Base-by-base conservation (phyloP, 1,284 basidiomycete species). In the Sanghuangporus sanghuang region DNA sequence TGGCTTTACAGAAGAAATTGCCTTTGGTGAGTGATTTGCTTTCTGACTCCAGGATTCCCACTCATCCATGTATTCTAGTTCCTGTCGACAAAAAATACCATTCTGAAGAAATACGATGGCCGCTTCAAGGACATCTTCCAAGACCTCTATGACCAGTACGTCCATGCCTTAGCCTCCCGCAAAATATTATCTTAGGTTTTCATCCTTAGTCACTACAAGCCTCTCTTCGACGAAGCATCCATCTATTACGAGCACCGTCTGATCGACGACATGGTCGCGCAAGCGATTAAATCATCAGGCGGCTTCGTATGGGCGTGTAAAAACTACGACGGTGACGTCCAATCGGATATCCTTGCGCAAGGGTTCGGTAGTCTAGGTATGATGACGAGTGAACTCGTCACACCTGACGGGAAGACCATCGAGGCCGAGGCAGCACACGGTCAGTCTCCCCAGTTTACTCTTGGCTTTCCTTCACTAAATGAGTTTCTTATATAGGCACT, bases 121-220 rank as follows among this genome's bases (percentile, higher is more conserved):
- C 87, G 95, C 55, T 99, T 98, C 87, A 98, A 98, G 83, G 97
- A 99, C 73, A 93, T 97, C 73, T 99, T 98, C 87, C 86, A 96
- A 75, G 92, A 95, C 70, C 88, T 98, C 71, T 98, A 93, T 75
- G 90, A 96, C 27, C 72, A 78, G 80, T 86, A 67, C 67, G 83
- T 57, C 7, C 49, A 35, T 50, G 38, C 35, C 18, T 14, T 6
- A 40, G 39, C 38, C 42, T 46, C 52, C 32, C 49, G 11, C 6
- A 16, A 59, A 57, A 54, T n/a, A 16, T 54, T 18, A 9, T 54
- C 23, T 1, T 48, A 42, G 16, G 14, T 18, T 56, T 12, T 27
- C 42, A 62, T 32, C 12, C 14, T 21, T 66, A 87, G 85, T 4
- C 79, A 89, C 63, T 99, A 99, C 85, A 89, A 92, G 77, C 69